Evolutionary conservation across 129 eudicot species (phyloP).

Genomic region (Dittrichia graveolens): DNA sequence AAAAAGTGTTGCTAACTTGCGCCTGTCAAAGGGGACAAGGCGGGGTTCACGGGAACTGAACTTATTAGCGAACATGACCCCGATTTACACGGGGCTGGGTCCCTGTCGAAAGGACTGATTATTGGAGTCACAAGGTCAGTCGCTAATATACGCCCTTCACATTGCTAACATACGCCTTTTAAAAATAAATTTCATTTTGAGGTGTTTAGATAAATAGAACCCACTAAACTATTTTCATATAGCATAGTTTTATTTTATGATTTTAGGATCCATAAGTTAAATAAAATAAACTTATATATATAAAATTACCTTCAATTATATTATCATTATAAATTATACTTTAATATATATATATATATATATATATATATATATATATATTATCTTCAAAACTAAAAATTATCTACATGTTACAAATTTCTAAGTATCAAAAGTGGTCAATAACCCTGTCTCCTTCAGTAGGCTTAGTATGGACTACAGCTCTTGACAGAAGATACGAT

Average conservation of each 20-base stretch:
- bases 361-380: neutral
- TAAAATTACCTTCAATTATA: no score
- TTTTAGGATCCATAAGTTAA: neutral
- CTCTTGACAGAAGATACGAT: slow-evolving; percentile 25
- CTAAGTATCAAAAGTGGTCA: slow-evolving; percentile 20
- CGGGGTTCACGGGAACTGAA: slow-evolving; percentile 33
- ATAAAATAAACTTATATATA: neutral
- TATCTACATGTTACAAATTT: neutral
- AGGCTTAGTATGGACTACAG: slow-evolving; percentile 14
- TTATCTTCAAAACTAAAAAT: neutral
- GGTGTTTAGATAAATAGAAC: no score
- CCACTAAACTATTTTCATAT: no score
- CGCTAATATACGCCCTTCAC: slow-evolving; percentile 9
- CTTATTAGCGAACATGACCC: slow-evolving; percentile 37
- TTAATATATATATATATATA: no score
- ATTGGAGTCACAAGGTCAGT: slow-evolving; percentile 31
- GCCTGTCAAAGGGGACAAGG: slow-evolving; percentile 33
- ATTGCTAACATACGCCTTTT: slow-evolving; percentile 23
- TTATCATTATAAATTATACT: no score
- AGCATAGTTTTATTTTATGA: neutral
- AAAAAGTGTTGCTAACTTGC: slow-evolving; percentile 31
- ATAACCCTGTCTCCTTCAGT: slow-evolving; percentile 29
- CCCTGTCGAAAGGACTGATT: slow-evolving; percentile 31
- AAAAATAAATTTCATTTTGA: no score
- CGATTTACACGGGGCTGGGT: slow-evolving; percentile 32